Conservation (phyloP, 2,329 filamentous ascomycete species). For the Tolypocladium ovalisporum region DNA sequence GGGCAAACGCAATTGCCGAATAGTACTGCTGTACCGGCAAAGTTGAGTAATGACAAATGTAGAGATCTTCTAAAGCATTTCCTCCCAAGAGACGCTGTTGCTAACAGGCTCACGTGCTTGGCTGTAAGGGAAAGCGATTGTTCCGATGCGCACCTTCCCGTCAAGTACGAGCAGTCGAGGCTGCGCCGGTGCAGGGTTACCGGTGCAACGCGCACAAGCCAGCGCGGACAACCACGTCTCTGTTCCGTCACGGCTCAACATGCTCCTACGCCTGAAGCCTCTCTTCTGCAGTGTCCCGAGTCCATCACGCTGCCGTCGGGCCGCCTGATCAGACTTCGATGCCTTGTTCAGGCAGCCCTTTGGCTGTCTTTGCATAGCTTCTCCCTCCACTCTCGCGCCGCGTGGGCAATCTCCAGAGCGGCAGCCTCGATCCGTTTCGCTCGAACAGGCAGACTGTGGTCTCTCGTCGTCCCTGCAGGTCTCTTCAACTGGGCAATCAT, state of each 20-base stretch:
- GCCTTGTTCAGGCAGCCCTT: not conserved
- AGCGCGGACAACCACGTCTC: not conserved
- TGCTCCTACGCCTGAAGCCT: too few relatives aligned
- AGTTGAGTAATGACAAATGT: not conserved
- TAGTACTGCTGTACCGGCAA: too few relatives aligned
- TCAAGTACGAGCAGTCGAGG: not conserved
- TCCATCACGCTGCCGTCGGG: too few relatives aligned
- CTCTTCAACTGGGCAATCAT: slow-evolving; percentile 13
- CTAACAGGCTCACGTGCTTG: not conserved
- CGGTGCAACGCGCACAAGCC: not conserved
- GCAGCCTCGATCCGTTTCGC: slow-evolving; percentile 14
- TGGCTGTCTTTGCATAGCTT: slow-evolving; percentile 5
- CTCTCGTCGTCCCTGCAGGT: slow-evolving; percentile 6
- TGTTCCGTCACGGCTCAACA: not conserved
- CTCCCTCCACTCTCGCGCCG: slow-evolving; percentile 14
- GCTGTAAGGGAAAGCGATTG: not conserved
- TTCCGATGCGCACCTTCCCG: not conserved
- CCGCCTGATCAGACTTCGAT: too few relatives aligned
- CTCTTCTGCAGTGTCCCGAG: too few relatives aligned
- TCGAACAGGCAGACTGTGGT: slow-evolving; percentile 10
- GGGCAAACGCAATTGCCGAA: too few relatives aligned
- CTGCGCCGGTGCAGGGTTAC: not conserved
- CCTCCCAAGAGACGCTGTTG: not conserved
- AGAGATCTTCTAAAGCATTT: not conserved
- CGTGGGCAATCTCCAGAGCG: slow-evolving; percentile 13